These are phyloP conservation scores for Cystobasidium pallidum DNA, from an alignment of 1,284 basidiomycete genomes.

Conservation along the genomic window DNA sequence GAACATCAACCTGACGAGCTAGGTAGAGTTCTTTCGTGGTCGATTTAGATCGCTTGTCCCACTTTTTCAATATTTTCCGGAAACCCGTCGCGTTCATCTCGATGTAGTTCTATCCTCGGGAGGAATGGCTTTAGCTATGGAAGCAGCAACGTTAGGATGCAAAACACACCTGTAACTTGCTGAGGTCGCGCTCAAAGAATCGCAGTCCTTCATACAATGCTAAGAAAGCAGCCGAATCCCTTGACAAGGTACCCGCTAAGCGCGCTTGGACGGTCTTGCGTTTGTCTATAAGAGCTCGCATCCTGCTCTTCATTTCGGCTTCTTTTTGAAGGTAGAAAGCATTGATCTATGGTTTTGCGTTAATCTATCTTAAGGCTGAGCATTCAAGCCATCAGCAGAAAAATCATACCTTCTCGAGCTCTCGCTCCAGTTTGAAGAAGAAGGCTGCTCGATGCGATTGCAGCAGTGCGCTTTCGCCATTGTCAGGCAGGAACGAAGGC, in stretches of 20 bases:
- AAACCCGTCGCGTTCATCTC: slow-evolving; percentile 98
- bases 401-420: slow-evolving; percentile 85
- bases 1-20: slow-evolving; percentile 94
- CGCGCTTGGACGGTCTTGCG: slow-evolving; percentile 65
- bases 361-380: not conserved
- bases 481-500: slow-evolving; percentile 47
- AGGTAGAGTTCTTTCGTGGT: slow-evolving; percentile 96
- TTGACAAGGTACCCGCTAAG: slow-evolving; percentile 56
- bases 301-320: slow-evolving; percentile 85
- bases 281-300: slow-evolving; percentile 92
- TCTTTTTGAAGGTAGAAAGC: slow-evolving; percentile 99
- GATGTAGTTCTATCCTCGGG: slow-evolving; percentile 76
- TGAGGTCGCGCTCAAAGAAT: slow-evolving; percentile 91
- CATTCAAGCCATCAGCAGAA: not conserved
- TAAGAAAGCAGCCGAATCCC: slow-evolving; percentile 64
- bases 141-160: not conserved
- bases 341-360: slow-evolving; percentile 76
- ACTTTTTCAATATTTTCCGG: slow-evolving; percentile 97
- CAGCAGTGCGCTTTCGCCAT: slow-evolving; percentile 63
- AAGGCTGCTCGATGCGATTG: slow-evolving; percentile 95
- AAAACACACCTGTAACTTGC: slow-evolving; percentile 79
- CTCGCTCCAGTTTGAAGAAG: slow-evolving; percentile 98
- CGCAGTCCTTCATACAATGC: slow-evolving; percentile 78
- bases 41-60: slow-evolving; percentile 94
- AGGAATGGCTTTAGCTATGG: not conserved